Evolutionary conservation across 2,329 filamentous ascomycete genomes (phyloP), one percentile per base, ranked within the genome.

Genomic region (Colletotrichum salicis): DNA sequence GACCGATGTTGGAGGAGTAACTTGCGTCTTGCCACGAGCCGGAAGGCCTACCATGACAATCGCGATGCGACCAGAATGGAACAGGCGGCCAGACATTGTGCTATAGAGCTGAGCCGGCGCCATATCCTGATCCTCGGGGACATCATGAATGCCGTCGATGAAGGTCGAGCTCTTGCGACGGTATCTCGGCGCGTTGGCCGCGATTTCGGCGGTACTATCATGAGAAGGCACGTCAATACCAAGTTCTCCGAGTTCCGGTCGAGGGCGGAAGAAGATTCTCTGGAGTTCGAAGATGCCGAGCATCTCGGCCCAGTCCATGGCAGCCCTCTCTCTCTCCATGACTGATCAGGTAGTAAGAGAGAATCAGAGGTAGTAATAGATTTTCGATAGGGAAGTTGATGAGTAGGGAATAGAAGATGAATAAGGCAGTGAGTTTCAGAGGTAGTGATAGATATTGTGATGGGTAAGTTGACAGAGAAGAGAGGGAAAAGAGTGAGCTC

Each of bases 21-120:
- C 92, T 81, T 83, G 94, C 88, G 96, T 99, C 84, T 99, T 99
- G 73, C 96, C 96, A 78, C 96, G 92, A 51, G 96, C 96, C 54
- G 96, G 96, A 35, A 98, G 89, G 29, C 96, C 96, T 76, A 98
- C 96, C 80, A 97, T 98, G 75, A 96, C 96, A 77, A 99, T 98
- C 59, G 96, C 96, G 80, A 99, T 99, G 70, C 96, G 91, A 59
- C 96, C 96, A 27, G 96, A 98, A 82, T 99, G 96, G 81, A 99
- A 99, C 35, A 99, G 90, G 54, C 96, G 91, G 60, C 96, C 96
- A 59, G 96, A 98, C 88, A 98, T 97, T 64, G 96, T 99, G 82
- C 95, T 98, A 85, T 99, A 99, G 57, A 99, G 88, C 84, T 99
- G 96, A 76, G 96, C 96, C 35, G 96, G 96, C 5, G 96, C 96